phyloP scores from a whole-genome alignment of 2,329 filamentous ascomycete genomes.

The Colletotrichum paranaense region DNA sequence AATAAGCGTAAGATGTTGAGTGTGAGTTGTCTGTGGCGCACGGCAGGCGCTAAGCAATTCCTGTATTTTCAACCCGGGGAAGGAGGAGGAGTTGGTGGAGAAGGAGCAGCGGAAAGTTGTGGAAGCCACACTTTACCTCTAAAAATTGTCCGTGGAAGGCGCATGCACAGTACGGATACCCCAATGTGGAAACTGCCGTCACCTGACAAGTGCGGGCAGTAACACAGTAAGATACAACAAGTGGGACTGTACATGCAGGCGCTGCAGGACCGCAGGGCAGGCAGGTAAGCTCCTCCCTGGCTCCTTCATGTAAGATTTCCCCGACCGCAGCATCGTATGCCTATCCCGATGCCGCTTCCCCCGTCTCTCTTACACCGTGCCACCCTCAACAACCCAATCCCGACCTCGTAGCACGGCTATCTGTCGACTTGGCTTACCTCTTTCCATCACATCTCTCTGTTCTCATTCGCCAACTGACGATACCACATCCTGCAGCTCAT shows the following conservation, averaged over 20 bases:
- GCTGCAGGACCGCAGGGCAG: neutral
- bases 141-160: neutral
- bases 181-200: neutral
- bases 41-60: neutral
- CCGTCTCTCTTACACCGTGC: neutral
- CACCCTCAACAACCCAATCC: slow-evolving; percentile 26
- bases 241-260: neutral
- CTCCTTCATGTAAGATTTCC: slow-evolving; percentile 6
- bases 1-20: neutral
- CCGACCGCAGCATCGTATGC: neutral
- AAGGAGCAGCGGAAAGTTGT: too few relatives aligned
- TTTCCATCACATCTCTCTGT: neutral
- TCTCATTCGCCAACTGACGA: slow-evolving; percentile 13
- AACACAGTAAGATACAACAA: neutral
- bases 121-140: neutral
- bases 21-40: neutral
- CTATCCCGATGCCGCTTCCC: neutral
- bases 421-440: neutral
- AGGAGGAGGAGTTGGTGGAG: neutral
- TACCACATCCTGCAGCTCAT: slow-evolving; percentile 8
- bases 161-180: neutral
- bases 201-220: neutral
- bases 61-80: neutral
- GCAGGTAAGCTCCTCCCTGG: neutral
- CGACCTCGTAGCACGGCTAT: slow-evolving; percentile 13